Base-by-base conservation (phyloP, 192 early-diverging fungal species). In the Podila verticillata region DNA sequence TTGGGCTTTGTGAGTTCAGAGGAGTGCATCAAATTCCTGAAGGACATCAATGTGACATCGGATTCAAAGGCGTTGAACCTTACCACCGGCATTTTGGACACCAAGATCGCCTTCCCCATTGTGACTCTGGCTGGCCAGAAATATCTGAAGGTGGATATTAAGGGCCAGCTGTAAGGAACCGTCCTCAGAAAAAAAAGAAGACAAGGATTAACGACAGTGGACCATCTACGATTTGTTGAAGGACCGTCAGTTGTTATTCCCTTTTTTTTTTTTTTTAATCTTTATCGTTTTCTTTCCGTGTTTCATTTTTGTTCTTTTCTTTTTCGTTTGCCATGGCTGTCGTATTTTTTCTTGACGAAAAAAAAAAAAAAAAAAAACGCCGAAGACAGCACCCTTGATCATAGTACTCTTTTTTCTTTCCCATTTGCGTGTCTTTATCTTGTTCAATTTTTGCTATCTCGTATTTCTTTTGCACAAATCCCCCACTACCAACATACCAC, bases 81-180 rank as follows among this genome's bases (percentile, higher is more conserved):
- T 39, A 74, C 67, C 49, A 72, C 63, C 60, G 81, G 70, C 31
- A n/a, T 54, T 39, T 71, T 93, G 34, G 88, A 92, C 61, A 90
- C 91, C 63, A 92, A 90, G 58, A 71, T 65, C 7, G 91, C 92
- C 6, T 70, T 86, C 29, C 82, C 79, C 3, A 65, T 65, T 24
- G 72, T 91, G 34, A 36, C 78, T 2, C 88, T 91, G 15, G 85
- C 88, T 44, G 80, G 82, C 60, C 86, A 87, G 69, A 91, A 90
- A 57, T 90, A 89, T 65, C 84, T 86, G 30, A 92, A 88, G 74
- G 86, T 93, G 24, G 94, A 95, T 57, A 92, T 95, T 62, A 95
- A 93, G 66, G 94, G 94, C 20, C 93, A 93, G 62, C 88, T 93
- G 15, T 91, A 86, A 68, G 44, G 56, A 3, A 5, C 39, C 39